Percentiles rank a stretch among this genome's conserved stretches.
Conservation (phyloP, 202 grass and related monocot species). For the Eragrostis tef region DNA sequence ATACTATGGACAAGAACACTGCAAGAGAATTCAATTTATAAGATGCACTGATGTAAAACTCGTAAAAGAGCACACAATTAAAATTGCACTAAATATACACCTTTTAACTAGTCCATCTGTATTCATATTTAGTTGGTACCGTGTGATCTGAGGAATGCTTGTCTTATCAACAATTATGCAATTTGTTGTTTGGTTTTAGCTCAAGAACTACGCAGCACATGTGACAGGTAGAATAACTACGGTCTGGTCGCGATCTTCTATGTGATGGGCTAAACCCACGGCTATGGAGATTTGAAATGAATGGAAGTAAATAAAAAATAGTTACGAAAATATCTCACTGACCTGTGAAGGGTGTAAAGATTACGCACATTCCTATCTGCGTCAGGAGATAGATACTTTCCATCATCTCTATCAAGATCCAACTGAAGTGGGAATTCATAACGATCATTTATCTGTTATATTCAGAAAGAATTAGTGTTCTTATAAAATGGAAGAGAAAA, state of each 20-base stretch:
- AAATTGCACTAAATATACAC: not conserved
- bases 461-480: constrained; percentile 43
- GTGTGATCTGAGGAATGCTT: not conserved
- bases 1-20: constrained; percentile 92
- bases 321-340: not conserved
- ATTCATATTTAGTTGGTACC: constrained; percentile 25
- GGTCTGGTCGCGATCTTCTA: not conserved
- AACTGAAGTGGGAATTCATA: constrained; percentile 96
- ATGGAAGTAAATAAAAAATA: constrained; percentile 27
- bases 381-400: constrained; percentile 92
- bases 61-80: constrained; percentile 8
- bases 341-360: constrained; percentile 97
- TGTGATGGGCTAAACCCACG: constrained; percentile 12
- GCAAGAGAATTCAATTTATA: constrained; percentile 43
- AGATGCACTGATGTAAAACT: constrained; percentile 12
- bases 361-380: constrained; percentile 87
- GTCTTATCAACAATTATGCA: constrained; percentile 10
- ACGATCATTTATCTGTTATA: constrained; percentile 89
- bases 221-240: not conserved
- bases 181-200: constrained; percentile 17
- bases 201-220: constrained; percentile 1
- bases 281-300: constrained; percentile 15
- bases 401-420: constrained; percentile 91
- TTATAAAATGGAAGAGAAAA: constrained; percentile 34
- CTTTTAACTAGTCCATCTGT: not conserved